Conservation (phyloP, 176 grass and related monocot species). For the Pontederia crassipes region DNA sequence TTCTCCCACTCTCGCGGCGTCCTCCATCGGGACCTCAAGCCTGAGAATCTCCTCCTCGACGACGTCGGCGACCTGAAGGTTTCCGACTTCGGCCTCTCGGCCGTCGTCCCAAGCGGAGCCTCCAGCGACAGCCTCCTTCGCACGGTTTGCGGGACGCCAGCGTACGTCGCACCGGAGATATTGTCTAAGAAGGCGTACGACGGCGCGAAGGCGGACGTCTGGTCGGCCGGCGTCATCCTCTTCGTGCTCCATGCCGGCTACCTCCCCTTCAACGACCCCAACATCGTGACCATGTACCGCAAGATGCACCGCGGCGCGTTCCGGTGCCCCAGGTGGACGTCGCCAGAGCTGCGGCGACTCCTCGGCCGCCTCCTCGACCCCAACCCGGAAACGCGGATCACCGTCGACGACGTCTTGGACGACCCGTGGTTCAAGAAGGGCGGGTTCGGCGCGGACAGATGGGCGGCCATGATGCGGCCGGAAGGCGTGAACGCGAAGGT, state of each 20-base stretch:
- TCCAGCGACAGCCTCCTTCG: constrained; percentile 19
- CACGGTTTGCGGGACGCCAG: constrained; percentile 75
- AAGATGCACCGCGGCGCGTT: constrained; percentile 72
- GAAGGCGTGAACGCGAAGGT: constrained; percentile 21
- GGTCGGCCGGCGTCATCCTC: constrained; percentile 85
- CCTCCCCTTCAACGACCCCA: constrained; percentile 89
- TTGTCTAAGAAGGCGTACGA: constrained; percentile 52
- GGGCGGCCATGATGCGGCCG: constrained; percentile 28
- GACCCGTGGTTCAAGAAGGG: constrained; percentile 60
- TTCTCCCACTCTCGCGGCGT: constrained; percentile 64
- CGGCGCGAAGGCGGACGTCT: constrained; percentile 62
- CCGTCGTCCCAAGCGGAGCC: constrained; percentile 35
- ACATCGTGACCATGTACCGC: constrained; percentile 75
- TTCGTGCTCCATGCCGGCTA: constrained; percentile 81
- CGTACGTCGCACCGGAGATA: constrained; percentile 78
- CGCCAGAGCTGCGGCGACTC: constrained; percentile 42
- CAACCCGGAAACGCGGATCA: constrained; percentile 44
- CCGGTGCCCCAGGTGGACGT: constrained; percentile 65
- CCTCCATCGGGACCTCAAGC: constrained; percentile 16
- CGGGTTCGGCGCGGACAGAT: constrained; percentile 4
- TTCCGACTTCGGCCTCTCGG: constrained; percentile 29
- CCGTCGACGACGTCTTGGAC: constrained; percentile 34
- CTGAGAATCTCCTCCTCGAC: constrained; percentile 20
- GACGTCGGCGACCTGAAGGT: constrained; percentile 10
- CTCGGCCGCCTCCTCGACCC: constrained; percentile 59